These are phyloP conservation scores for Plicaturopsis crispa DNA, from an alignment of 768 basidiomycete genomes.

Conservation along the genomic window DNA sequence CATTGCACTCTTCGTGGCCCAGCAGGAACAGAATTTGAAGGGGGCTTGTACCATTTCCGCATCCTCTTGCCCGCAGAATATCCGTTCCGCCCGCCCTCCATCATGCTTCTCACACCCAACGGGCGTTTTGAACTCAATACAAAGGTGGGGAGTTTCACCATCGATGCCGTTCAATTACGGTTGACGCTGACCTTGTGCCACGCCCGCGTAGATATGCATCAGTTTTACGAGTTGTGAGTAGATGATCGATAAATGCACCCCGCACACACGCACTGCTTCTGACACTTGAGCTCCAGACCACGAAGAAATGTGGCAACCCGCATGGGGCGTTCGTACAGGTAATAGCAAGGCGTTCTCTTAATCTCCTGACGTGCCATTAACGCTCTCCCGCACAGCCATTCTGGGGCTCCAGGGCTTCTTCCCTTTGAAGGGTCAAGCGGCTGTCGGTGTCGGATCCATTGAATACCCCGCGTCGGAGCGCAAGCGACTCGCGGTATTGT, in stretches of 20 bases:
- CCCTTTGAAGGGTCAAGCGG: slow-evolving; percentile 80
- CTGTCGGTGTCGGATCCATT: slow-evolving; percentile 81
- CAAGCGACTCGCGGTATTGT: slow-evolving; percentile 72
- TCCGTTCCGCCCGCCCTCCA: slow-evolving; percentile 92
- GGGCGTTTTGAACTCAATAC: slow-evolving; percentile 96
- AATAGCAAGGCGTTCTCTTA: slow-evolving; percentile 1
- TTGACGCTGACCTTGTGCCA: slow-evolving; percentile 4
- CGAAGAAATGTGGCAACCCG: slow-evolving; percentile 96
- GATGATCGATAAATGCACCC: not conserved
- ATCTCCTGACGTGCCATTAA: slow-evolving; percentile 1
- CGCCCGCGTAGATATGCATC: slow-evolving; percentile 66
- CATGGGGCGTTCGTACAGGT: slow-evolving; percentile 97
- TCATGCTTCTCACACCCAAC: slow-evolving; percentile 94
- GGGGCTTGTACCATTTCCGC: slow-evolving; percentile 94
- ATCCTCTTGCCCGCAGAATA: slow-evolving; percentile 89
- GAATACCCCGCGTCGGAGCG: slow-evolving; percentile 72
- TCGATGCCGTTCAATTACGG: not conserved
- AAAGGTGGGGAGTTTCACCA: slow-evolving; percentile 51
- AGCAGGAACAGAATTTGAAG: slow-evolving; percentile 83
- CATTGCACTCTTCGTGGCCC: slow-evolving; percentile 95
- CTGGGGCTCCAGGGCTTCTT: slow-evolving; percentile 87
- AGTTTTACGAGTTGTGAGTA: slow-evolving; percentile 84
- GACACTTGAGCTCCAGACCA: slow-evolving; percentile 56
- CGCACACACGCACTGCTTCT: slow-evolving; percentile 10
- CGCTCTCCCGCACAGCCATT: slow-evolving; percentile 47